Evolutionary conservation across 2,329 filamentous ascomycete species (phyloP), one percentile per base, ranked within the genome.

Genomic region (Alternaria gaisen): DNA sequence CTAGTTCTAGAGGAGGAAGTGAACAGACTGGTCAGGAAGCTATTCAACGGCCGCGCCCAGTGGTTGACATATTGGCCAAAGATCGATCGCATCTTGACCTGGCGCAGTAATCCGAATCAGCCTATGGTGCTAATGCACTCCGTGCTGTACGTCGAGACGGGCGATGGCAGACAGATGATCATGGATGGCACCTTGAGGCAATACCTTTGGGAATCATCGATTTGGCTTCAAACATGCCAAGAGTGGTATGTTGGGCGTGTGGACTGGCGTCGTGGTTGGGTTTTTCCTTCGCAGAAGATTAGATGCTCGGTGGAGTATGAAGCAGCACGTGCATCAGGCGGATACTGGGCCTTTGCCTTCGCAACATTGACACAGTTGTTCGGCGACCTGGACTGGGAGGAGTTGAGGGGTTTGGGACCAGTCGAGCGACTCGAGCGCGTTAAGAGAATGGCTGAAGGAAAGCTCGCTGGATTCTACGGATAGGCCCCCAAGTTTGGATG

Each of bases 141-240:
- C 14, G 53, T 62, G 8, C 30, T 65, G 3, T 11, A 46, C 6
- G 36, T 61, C 5, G 48, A 47, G 11, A 50, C 22, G 8, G 24
- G 9, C 2, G 28, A 55, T 32, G 60, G 51, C 30, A 30, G 20
- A 14, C 16, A 24, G 5, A 18, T 46, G 24, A 26, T 65, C 12
- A 52, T 67, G 46, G 64, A 61, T 38, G 56, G 60, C 4, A 64
- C 54, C 5, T 38, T 50, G 28, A 16, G 60, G 28, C 60, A 65
- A 14, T 64, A 58, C 43, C 48, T 53, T 10, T 64, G 56, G 62
- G 22, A 43, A 10, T 20, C 34, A 10, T 54, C 40, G 11, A 54
- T 56, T 34, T 61, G 60, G 61, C 56, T 61, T 32, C 30, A 53
- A 11, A 12, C 46, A 5, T 43, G 20, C n/a, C 18, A 22, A 8